Percentiles rank a stretch among this genome's conserved stretches.
Evolutionary conservation across 2,329 filamentous ascomycete genomes (phyloP).

Genomic region (Graphiopsis chlorocephala): DNA sequence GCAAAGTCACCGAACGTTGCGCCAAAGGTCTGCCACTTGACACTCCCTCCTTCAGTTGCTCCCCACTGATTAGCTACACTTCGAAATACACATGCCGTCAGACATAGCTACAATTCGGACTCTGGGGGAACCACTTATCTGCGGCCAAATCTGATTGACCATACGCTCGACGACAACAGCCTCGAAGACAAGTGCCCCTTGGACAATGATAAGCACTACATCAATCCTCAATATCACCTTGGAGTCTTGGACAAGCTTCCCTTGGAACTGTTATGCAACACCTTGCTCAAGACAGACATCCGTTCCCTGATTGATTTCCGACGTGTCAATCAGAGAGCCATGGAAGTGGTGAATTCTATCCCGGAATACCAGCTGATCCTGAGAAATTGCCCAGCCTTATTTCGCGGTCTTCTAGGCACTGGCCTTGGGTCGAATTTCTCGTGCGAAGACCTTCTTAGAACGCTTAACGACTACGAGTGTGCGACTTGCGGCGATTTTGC

Average conservation of each 20-base stretch:
- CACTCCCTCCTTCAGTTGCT: too few relatives aligned
- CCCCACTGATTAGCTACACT: too few relatives aligned
- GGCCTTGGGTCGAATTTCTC: conserved; percentile 21
- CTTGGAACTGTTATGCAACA: conserved; percentile 28
- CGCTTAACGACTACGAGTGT: conserved; percentile 35
- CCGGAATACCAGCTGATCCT: conserved; percentile 35
- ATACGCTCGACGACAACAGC: conserved; percentile 8
- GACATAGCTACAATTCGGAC: too few relatives aligned
- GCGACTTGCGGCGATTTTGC: conserved; percentile 40
- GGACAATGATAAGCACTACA: conserved; percentile 26
- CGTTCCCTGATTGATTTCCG: conserved; percentile 36
- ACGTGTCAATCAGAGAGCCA: conserved; percentile 37
- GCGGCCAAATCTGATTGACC: conserved; percentile 8
- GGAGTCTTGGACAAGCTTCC: not conserved
- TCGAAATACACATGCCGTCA: too few relatives aligned
- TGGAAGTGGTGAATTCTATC: conserved; percentile 39
- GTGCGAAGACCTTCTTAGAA: conserved; percentile 35
- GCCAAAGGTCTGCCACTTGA: too few relatives aligned
- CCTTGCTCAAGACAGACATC: conserved; percentile 34
- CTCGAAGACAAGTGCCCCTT: conserved; percentile 21
- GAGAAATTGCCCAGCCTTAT: conserved; percentile 33
- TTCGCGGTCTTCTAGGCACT: conserved; percentile 34
- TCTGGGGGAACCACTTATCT: too few relatives aligned
- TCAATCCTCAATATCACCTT: not conserved
- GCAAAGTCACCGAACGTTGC: not conserved